Evolutionary conservation across 345 rosid species (phyloP).

Genomic region (Dipteronia sinensis): DNA sequence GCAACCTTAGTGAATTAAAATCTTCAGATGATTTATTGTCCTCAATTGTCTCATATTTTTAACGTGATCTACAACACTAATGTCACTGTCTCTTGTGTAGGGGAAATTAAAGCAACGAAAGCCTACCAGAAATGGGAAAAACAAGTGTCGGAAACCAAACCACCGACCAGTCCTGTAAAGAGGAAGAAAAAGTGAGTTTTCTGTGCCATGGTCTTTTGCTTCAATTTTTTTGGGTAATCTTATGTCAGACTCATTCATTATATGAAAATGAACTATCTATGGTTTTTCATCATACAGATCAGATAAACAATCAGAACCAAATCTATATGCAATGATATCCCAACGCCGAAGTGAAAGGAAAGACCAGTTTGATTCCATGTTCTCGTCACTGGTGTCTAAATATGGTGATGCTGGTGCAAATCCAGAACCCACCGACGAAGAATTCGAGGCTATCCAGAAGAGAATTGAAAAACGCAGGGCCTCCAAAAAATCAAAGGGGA

Average conservation of each 20-base stretch:
- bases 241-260: not conserved
- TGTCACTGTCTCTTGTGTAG: conserved; percentile 34
- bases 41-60: not conserved
- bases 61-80: not conserved
- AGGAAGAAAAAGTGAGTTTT: conserved; percentile 61
- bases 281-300: conserved; percentile 40
- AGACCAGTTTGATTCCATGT: conserved; percentile 76
- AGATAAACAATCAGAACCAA: conserved; percentile 49
- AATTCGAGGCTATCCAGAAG: conserved; percentile 83
- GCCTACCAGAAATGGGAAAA: conserved; percentile 85
- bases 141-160: conserved; percentile 58
- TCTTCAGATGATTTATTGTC: not conserved
- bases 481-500: conserved; percentile 48
- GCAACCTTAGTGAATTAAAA: not conserved
- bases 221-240: not conserved
- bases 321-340: conserved; percentile 61
- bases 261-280: not conserved
- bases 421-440: conserved; percentile 82
- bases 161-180: conserved; percentile 65
- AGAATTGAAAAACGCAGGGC: conserved; percentile 56
- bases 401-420: conserved; percentile 55
- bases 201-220: not conserved
- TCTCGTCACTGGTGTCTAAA: conserved; percentile 68
- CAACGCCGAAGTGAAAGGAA: conserved; percentile 71
- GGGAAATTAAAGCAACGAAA: conserved; percentile 70